Evolutionary conservation across 2,329 filamentous ascomycete genomes (phyloP), one percentile per base, ranked within the genome.

Genomic region (Furcasterigmium sp.): DNA sequence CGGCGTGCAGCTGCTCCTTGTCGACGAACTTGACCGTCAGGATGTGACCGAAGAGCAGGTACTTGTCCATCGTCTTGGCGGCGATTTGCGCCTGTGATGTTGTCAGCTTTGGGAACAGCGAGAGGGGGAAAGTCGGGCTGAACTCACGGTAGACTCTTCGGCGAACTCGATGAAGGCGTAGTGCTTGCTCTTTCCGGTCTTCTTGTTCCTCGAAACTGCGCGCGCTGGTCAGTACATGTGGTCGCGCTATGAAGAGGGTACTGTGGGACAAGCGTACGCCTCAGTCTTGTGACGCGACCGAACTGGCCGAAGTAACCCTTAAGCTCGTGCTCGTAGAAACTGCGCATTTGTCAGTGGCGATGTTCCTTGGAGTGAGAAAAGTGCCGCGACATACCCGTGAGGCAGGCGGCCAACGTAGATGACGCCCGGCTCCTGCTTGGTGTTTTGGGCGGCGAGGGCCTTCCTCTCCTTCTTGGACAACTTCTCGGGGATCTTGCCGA

Each of bases 281-380:
- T 44, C 45, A 96, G 75, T 44, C 68, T 82, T 41, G 73, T 79
- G 56, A 98, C 89, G 13, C 80, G 73, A 53, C 93, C 93, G 54
- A 98, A 98, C 65, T 98, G 93, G 43, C 82, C 79, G 61, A 97
- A 95, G 73, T 97, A 98, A 51, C 84, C 82, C 55, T 81, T 82
- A 85, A 98, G 94, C 69, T 97, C 86, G 57, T 90, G 80, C 70
- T 98, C 93, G 75, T 91, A 97, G 80, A 98, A 98, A 68, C 93
- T 43, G 41, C 19, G 23, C 7, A 87, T 51, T 7, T 67, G 61
- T 46, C 15, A 44, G 23, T 25, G 7, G 23, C 7, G 17, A 36
- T 5, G n/a, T 20, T 4, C 10, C n/a, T 4, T 5, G 14, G 13
- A 26, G 7, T 34, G 7, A 8, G 18, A 38, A 15, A 11, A 14